Percentiles rank a stretch among this genome's conserved stretches.
Evolutionary conservation across 2,329 filamentous ascomycete species (phyloP).

Genomic region (Pseudogymnoascus sp.): DNA sequence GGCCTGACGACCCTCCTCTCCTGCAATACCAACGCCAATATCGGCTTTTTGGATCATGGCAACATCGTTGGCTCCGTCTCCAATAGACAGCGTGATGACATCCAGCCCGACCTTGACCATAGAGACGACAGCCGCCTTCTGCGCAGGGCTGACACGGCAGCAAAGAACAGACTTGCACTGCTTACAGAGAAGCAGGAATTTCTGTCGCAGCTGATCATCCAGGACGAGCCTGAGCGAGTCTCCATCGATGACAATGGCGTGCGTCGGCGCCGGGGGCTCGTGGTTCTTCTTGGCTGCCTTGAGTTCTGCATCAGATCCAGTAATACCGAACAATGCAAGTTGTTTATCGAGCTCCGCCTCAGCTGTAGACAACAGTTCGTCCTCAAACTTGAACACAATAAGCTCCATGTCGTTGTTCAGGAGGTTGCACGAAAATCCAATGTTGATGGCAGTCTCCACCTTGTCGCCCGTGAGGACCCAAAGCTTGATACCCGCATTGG

Average conservation of each 20-base stretch:
- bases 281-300: conserved; percentile 72
- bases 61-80: conserved; percentile 91
- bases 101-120: conserved; percentile 94
- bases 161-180: conserved; percentile 94
- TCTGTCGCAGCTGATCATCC: conserved; percentile 73
- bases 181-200: conserved; percentile 91
- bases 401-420: conserved; percentile 97
- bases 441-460: conserved; percentile 98
- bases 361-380: conserved; percentile 58
- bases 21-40: conserved; percentile 88
- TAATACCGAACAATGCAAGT: conserved; percentile 65
- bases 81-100: conserved; percentile 90
- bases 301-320: conserved; percentile 79
- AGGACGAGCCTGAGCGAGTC: conserved; percentile 87
- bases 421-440: conserved; percentile 96
- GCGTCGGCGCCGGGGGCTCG: conserved; percentile 75
- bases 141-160: conserved; percentile 91
- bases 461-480: conserved; percentile 99
- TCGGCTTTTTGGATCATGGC: conserved; percentile 98
- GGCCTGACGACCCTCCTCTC: conserved; percentile 84
- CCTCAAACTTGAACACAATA: conserved; percentile 77
- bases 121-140: conserved; percentile 92
- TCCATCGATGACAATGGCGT: conserved; percentile 90
- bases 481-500: conserved; percentile 89
- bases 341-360: conserved; percentile 62